These are phyloP conservation scores for Phanerochaete carnosa DNA, from an alignment of 768 basidiomycete genomes.

Conservation along the genomic window DNA sequence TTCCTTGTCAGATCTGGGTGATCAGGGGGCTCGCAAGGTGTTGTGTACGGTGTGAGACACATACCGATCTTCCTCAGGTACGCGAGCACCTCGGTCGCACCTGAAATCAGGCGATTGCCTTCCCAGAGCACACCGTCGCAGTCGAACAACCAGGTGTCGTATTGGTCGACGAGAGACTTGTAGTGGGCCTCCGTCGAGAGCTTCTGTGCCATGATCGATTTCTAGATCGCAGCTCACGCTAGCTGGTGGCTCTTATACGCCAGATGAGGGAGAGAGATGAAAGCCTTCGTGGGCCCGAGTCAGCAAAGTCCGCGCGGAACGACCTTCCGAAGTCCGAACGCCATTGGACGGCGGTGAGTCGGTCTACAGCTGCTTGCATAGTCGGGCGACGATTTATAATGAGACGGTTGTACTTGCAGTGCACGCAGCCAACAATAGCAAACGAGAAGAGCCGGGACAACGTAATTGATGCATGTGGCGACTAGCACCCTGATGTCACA, in stretches of 20 bases:
- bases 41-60: constrained; percentile 23
- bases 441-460: not conserved
- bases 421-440: not conserved
- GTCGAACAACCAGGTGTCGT: constrained; percentile 95
- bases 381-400: not conserved
- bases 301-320: not conserved
- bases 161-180: constrained; percentile 44
- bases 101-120: constrained; percentile 76
- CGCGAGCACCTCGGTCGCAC: constrained; percentile 70
- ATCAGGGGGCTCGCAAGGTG: not conserved
- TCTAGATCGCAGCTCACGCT: not conserved
- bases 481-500: not conserved
- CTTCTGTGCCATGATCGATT: constrained; percentile 22
- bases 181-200: constrained; percentile 28
- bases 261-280: not conserved
- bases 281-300: not conserved
- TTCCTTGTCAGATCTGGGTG: constrained; percentile 46
- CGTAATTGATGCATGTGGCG: not conserved
- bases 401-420: not conserved
- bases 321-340: not conserved
- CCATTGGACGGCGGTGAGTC: not conserved
- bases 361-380: not conserved
- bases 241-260: not conserved
- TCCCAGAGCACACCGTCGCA: constrained; percentile 96
- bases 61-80: constrained; percentile 70